Evolutionary conservation across 2,329 filamentous ascomycete species (phyloP).

Genomic region (Aspergillus persii): DNA sequence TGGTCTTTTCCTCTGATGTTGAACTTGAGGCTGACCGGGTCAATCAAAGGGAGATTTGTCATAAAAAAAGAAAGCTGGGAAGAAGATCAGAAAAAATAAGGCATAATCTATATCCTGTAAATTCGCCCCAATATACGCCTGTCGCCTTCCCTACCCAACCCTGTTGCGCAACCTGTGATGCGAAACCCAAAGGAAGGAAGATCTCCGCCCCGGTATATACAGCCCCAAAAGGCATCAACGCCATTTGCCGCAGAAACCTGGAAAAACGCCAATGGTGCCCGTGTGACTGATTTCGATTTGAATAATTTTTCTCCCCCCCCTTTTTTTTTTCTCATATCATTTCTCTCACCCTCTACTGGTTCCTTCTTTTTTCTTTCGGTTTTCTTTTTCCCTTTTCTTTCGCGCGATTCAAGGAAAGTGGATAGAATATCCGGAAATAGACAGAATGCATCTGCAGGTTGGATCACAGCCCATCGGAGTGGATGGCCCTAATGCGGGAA

Average conservation of each 20-base stretch:
- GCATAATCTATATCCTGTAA: background rate
- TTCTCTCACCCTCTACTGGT: background rate
- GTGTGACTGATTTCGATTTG: background rate
- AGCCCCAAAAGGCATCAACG: background rate
- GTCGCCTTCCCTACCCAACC: background rate
- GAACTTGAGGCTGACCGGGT: too few species aligned
- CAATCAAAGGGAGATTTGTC: background rate
- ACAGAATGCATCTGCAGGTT: background rate
- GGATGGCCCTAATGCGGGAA: background rate
- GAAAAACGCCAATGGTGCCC: background rate
- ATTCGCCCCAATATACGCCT: background rate
- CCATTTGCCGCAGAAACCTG: background rate
- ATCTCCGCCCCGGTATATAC: background rate
- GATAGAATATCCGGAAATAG: background rate
- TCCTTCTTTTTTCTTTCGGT: background rate
- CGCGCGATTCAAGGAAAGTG: background rate
- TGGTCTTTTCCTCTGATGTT: too few species aligned
- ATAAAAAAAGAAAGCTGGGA: background rate
- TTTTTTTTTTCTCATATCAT: background rate
- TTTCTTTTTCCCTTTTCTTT: background rate
- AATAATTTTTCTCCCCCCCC: background rate
- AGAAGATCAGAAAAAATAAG: background rate
- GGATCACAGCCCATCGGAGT: background rate
- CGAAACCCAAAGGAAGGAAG: background rate
- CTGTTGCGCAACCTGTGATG: background rate